Percentiles rank a stretch among this genome's conserved stretches.
phyloP scores from a whole-genome alignment of 2,329 filamentous ascomycete genomes.

The Trichophyton verrucosum region DNA sequence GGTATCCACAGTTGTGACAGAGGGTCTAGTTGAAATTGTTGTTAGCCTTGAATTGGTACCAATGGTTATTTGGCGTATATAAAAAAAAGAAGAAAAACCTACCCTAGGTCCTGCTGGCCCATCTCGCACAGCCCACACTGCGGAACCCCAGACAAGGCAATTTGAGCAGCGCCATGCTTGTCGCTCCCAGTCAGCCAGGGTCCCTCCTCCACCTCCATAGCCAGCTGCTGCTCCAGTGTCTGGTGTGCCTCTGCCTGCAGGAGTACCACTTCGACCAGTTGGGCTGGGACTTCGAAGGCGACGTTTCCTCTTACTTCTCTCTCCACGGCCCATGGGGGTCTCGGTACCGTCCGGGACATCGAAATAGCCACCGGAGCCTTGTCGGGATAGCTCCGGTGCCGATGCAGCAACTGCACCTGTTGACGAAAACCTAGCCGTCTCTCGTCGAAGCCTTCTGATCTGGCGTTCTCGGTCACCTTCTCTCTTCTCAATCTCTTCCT shows the following conservation, averaged over 20 bases:
- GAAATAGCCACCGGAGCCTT: slow-evolving; percentile 45
- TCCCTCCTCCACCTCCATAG: slow-evolving; percentile 53
- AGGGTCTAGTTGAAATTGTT: slow-evolving; percentile 49
- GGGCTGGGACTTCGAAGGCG: slow-evolving; percentile 83
- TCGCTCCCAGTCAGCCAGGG: slow-evolving; percentile 65
- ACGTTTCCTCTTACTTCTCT: slow-evolving; percentile 89
- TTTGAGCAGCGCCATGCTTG: slow-evolving; percentile 77
- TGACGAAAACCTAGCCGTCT: slow-evolving; percentile 85
- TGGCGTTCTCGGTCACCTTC: slow-evolving; percentile 90
- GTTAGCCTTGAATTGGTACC: background rate
- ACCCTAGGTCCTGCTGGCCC: slow-evolving; percentile 75
- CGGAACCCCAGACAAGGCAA: slow-evolving; percentile 75
- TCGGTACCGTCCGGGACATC: slow-evolving; percentile 45
- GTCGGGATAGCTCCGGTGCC: slow-evolving; percentile 57
- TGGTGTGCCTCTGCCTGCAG: slow-evolving; percentile 65
- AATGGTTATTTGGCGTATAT: background rate
- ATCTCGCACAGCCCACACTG: slow-evolving; percentile 90
- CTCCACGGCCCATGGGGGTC: slow-evolving; percentile 80
- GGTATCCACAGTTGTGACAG: slow-evolving; percentile 83
- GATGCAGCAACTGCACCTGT: slow-evolving; percentile 73
- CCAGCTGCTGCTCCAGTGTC: slow-evolving; percentile 51
- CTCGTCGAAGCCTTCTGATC: slow-evolving; percentile 70
- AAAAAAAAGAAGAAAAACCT: slow-evolving; percentile 12
- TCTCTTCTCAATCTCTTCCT: slow-evolving; percentile 94
- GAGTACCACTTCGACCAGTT: slow-evolving; percentile 54